Evolutionary conservation across 1,284 basidiomycete species (phyloP).

Genomic region (Trametes pubescens): DNA sequence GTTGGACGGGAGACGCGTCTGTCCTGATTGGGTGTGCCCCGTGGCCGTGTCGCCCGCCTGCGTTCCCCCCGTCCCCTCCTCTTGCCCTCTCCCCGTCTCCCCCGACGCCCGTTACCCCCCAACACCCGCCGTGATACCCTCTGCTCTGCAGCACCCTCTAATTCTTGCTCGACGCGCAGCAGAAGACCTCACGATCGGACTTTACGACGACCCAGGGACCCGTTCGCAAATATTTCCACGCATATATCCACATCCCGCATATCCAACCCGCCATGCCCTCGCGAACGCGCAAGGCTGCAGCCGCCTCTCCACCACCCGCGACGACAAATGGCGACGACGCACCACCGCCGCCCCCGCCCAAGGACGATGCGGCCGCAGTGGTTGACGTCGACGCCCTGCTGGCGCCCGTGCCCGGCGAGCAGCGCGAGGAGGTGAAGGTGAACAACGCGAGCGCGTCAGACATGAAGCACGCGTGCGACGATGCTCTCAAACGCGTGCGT

Average conservation of each 20-base stretch:
- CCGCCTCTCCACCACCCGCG: conserved; percentile 19
- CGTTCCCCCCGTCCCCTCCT: background rate
- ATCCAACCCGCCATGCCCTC: conserved; percentile 32
- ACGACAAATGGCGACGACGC: conserved; percentile 23
- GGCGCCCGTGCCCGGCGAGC: conserved; percentile 34
- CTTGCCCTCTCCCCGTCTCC: conserved; percentile 8
- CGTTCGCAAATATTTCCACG: conserved; percentile 10
- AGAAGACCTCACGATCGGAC: background rate
- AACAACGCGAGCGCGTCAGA: conserved; percentile 86
- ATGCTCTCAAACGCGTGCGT: conserved; percentile 88
- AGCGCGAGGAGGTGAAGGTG: conserved; percentile 78
- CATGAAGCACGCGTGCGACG: conserved; percentile 91
- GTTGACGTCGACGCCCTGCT: conserved; percentile 33
- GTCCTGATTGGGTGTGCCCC: conserved; percentile 26
- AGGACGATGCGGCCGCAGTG: conserved; percentile 23
- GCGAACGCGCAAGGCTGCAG: conserved; percentile 33
- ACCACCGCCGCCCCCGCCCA: conserved; percentile 22
- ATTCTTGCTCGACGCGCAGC: background rate
- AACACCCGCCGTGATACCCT: conserved; percentile 19
- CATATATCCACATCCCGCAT: conserved; percentile 4
- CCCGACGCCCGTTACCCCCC: conserved; percentile 6
- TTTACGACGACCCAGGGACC: background rate
- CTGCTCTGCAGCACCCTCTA: background rate
- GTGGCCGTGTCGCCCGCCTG: conserved; percentile 15
- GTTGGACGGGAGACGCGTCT: conserved; percentile 29